phyloP scores from a whole-genome alignment of 2,329 filamentous ascomycete species.

The Colletotrichum limetticola region DNA sequence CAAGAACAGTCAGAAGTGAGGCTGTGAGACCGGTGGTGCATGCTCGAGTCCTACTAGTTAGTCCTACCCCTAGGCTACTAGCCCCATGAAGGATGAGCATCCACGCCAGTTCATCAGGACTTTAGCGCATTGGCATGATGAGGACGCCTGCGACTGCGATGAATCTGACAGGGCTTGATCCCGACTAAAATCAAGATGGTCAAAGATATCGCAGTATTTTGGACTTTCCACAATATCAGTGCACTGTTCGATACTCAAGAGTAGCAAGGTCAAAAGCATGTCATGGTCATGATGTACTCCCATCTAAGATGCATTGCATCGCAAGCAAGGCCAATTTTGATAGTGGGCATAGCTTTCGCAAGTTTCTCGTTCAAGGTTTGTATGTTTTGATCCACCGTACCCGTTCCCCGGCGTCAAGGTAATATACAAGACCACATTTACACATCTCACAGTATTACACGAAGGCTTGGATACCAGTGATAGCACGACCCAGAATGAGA shows the following conservation, averaged over 20 bases:
- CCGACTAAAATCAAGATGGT: fast-evolving
- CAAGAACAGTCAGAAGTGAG: background rate
- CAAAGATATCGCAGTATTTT: too few relatives aligned
- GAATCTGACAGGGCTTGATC: background rate
- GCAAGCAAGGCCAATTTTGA: background rate
- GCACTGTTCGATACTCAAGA: fast-evolving
- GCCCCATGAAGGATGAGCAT: background rate
- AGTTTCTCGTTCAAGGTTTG: background rate
- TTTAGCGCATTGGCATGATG: background rate
- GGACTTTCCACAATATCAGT: background rate
- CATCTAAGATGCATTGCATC: background rate
- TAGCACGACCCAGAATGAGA: conserved; percentile 74
- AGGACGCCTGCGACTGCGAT: background rate
- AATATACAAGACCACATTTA: background rate
- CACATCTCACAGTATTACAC: conserved; percentile 54
- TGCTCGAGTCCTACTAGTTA: background rate
- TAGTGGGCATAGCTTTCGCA: background rate
- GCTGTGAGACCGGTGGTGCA: background rate
- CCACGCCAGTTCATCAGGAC: background rate
- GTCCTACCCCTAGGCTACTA: background rate
- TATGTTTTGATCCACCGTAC: background rate
- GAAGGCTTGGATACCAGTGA: conserved; percentile 84
- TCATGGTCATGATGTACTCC: background rate
- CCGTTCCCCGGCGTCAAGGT: background rate
- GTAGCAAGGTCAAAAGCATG: background rate